Evolutionary conservation across 768 basidiomycete species (phyloP), one percentile per base, ranked within the genome.

Genomic region (Mycena olivaceomarginata): DNA sequence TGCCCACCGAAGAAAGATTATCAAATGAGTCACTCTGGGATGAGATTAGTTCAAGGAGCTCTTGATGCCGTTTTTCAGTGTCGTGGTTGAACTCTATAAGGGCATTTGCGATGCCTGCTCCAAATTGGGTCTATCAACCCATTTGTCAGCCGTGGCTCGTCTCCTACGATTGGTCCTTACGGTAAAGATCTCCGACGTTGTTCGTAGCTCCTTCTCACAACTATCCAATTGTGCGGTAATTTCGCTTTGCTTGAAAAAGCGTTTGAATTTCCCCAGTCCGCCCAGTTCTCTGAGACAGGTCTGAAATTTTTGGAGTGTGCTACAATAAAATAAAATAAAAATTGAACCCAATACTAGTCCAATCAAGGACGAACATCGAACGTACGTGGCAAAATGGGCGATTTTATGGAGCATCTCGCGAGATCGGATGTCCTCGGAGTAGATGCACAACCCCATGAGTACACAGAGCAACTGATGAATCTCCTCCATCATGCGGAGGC

Each of bases 21-120:
- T 56, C 63, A 18, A 22, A 65, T 40, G 57, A 72, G 1, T 15
- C 64, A 46, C 63, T 72, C 39, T 31, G 71, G 2, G 71, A 22
- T 5, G 71, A 65, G 5, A 72, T 56, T 25, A 72, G 53, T 60
- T 72, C 71, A 9, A 72, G 56, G 16, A 72, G 71, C 51, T 72
- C 71, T 39, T 72, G 71, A 39, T 72, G 71, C 7, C 63, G 18
- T 13, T 10, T 31, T 25, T 72, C 71, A 1, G 48, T 59, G 15
- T 66, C 51, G 15, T 16, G 13, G 15, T 10, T 20, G 9, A 67
- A 8, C 31, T 66, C 64, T 2, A 46, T 51, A 41, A 73, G 22
- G n/a, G 41, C 43, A 15, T 10, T 45, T 12, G 65, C 11, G 10
- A 67, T 37, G 7, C 56, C 65, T 9, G 31, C 15, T 25, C 71